Conservation (phyloP, 2,329 filamentous ascomycete genomes). For the Didymella segeticola region DNA sequence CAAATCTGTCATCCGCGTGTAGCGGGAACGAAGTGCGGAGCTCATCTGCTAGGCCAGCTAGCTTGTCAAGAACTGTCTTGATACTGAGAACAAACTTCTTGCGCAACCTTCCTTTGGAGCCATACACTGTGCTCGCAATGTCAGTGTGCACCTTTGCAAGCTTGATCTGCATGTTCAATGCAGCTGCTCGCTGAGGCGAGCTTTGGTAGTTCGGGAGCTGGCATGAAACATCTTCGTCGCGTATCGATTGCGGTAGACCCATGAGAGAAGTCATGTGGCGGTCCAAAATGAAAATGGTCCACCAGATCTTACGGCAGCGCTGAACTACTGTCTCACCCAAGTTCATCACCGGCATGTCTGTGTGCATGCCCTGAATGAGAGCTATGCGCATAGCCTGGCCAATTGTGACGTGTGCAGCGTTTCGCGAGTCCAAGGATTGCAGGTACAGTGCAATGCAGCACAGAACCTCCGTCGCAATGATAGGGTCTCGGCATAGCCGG, state of each 20-base stretch:
- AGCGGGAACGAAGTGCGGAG: constrained; percentile 49
- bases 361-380: constrained; percentile 60
- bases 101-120: constrained; percentile 56
- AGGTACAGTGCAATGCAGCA: constrained; percentile 62
- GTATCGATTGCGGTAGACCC: constrained; percentile 58
- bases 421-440: constrained; percentile 59
- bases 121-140: constrained; percentile 55
- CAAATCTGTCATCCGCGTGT: constrained; percentile 45
- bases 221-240: constrained; percentile 60
- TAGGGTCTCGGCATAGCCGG: constrained; percentile 53
- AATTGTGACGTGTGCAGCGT: constrained; percentile 56
- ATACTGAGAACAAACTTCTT: constrained; percentile 44
- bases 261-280: constrained; percentile 62
- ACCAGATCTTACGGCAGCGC: constrained; percentile 60
- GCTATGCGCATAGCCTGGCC: constrained; percentile 61
- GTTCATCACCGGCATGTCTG: constrained; percentile 56
- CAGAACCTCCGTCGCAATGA: constrained; percentile 58
- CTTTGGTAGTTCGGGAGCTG: constrained; percentile 54
- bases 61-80: constrained; percentile 49
- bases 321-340: constrained; percentile 53
- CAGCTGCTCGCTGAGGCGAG: constrained; percentile 49
- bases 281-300: constrained; percentile 62
- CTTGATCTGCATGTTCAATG: constrained; percentile 56
- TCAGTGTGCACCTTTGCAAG: constrained; percentile 54
- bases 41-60: constrained; percentile 52